phyloP scores from a whole-genome alignment of 164 flowering plant genomes.

The Vitis cinerea region DNA sequence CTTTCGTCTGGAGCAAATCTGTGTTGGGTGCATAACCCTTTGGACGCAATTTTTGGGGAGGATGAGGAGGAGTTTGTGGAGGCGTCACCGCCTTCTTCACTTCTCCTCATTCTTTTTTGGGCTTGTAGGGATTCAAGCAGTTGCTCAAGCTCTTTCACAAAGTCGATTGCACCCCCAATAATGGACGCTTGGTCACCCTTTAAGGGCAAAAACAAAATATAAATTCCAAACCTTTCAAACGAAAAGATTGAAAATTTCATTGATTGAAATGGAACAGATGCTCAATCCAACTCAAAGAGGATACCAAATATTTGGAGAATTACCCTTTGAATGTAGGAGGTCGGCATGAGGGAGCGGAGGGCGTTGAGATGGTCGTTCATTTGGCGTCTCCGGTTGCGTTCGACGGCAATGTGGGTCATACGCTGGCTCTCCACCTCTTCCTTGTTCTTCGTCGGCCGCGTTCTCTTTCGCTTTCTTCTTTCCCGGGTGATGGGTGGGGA shows the following conservation, averaged over 20 bases:
- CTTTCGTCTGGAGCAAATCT: neutral
- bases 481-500: conserved; percentile 22
- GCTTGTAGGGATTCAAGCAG: conserved; percentile 55
- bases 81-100: conserved; percentile 8
- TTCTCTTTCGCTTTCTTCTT: conserved; percentile 47
- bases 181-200: conserved; percentile 83
- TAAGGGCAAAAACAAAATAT: neutral
- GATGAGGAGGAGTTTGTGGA: conserved; percentile 9
- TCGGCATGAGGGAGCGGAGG: conserved; percentile 62
- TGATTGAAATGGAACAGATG: neutral
- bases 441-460: conserved; percentile 47
- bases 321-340: conserved; percentile 60
- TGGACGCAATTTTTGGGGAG: conserved; percentile 12
- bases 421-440: conserved; percentile 65
- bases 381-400: conserved; percentile 65
- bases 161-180: conserved; percentile 76
- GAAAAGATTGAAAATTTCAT: neutral
- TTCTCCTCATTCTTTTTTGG: conserved; percentile 30
- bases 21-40: conserved; percentile 19
- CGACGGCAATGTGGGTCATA: conserved; percentile 78
- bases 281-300: no score
- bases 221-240: neutral
- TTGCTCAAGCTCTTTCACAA: conserved; percentile 67
- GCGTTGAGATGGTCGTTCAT: conserved; percentile 72
- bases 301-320: neutral